These are phyloP conservation scores for Trichoderma orchidacearum DNA, from an alignment of 495 filamentous ascomycete genomes.

Conservation along the genomic window DNA sequence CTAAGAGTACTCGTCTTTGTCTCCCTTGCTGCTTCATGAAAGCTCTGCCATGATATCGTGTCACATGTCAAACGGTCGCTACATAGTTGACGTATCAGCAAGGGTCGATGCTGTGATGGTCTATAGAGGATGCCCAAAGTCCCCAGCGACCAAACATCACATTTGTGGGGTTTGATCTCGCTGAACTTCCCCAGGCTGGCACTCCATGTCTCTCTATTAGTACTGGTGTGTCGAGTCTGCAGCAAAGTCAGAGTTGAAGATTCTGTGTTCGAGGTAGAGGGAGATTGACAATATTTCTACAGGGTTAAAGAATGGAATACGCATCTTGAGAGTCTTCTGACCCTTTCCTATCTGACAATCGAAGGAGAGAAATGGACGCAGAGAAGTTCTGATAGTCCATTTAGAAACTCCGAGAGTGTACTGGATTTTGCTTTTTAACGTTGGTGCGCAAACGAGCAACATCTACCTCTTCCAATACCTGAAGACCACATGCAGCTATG, in stretches of 20 bases:
- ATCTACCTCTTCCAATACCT: constrained; percentile 10
- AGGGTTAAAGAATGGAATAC: constrained; percentile 19
- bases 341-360: constrained; percentile 4
- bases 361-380: constrained; percentile 9
- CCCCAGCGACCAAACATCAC: constrained; percentile 16
- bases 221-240: constrained; percentile 14
- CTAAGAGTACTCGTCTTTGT: constrained; percentile 6
- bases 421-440: constrained; percentile 10
- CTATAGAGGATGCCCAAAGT: constrained; percentile 6
- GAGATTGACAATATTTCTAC: constrained; percentile 11
- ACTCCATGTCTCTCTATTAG: constrained; percentile 16
- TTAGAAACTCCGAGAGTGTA: constrained; percentile 9
- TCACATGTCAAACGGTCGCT: constrained; percentile 8
- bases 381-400: constrained; percentile 11
- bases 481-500: constrained; percentile 9
- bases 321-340: constrained; percentile 11
- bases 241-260: constrained; percentile 16
- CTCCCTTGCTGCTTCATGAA: constrained; percentile 5
- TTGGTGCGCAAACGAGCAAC: constrained; percentile 11
- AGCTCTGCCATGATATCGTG: constrained; percentile 1
- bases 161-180: constrained; percentile 16
- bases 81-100: not conserved
- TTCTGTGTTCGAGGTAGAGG: constrained; percentile 5
- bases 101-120: not conserved
- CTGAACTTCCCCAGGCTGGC: constrained; percentile 10